A percentile compares a stretch with the other conserved stretches of the same genome.
Conservation (phyloP, 2,329 filamentous ascomycete species). For the Harringtonia lauricola region DNA sequence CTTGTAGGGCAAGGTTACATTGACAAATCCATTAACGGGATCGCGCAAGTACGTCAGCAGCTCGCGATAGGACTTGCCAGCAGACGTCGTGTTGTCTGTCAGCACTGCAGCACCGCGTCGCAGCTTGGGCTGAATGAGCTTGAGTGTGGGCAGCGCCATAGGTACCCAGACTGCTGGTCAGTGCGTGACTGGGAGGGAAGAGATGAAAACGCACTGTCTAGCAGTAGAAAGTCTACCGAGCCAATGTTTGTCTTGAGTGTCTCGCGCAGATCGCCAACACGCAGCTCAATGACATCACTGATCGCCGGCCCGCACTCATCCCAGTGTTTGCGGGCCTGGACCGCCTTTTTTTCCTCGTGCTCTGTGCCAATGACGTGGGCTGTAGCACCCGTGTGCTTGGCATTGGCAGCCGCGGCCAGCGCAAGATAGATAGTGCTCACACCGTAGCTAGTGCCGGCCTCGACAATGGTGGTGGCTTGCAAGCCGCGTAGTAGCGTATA, state of each 20-base stretch:
- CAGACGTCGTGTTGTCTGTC: conserved; percentile 27
- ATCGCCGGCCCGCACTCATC: conserved; percentile 35
- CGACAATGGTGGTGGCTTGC: conserved; percentile 40
- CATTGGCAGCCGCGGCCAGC: conserved; percentile 41
- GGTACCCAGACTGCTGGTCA: conserved; percentile 17
- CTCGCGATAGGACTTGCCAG: conserved; percentile 23
- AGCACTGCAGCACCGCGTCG: conserved; percentile 27
- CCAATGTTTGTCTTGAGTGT: conserved; percentile 37
- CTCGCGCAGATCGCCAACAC: conserved; percentile 45
- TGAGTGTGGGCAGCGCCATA: conserved; percentile 22
- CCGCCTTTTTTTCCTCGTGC: conserved; percentile 43
- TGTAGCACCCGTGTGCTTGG: conserved; percentile 9
- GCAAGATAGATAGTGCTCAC: conserved; percentile 53
- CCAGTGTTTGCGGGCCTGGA: conserved; percentile 42
- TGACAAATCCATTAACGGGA: conserved; percentile 28
- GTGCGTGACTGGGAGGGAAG: neutral
- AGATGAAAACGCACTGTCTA: conserved; percentile 42
- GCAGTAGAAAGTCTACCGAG: conserved; percentile 42
- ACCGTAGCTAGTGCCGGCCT: conserved; percentile 51
- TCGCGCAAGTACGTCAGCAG: conserved; percentile 26
- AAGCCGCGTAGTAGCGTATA: conserved; percentile 40
- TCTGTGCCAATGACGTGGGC: conserved; percentile 46
- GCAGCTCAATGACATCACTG: conserved; percentile 38
- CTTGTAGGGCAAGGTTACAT: conserved; percentile 11
- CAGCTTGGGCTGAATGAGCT: conserved; percentile 22